A percentile compares a stretch with the other conserved stretches of the same genome.
Evolutionary conservation across 2,329 filamentous ascomycete genomes (phyloP).

Genomic region (Cercospora janseana): DNA sequence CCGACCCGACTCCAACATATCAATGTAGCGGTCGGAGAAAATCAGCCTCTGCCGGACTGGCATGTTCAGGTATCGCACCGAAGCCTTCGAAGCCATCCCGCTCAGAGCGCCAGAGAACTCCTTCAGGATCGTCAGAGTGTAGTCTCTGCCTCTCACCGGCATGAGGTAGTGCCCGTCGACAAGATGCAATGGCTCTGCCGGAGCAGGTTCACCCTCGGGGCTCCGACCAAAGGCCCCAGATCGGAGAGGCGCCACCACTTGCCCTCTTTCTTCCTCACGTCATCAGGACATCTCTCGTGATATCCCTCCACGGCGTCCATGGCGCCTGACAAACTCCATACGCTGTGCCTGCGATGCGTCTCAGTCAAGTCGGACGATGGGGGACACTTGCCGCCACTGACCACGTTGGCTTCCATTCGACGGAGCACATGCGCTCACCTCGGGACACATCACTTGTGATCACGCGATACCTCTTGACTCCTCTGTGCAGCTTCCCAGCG

Average conservation of each 20-base stretch:
- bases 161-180: neutral
- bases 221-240: neutral
- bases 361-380: neutral
- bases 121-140: neutral
- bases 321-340: constrained; percentile 2
- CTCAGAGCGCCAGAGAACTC: neutral
- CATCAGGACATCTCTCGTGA: neutral
- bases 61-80: constrained; percentile 8
- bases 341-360: neutral
- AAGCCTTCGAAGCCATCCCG: neutral
- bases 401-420: constrained; percentile 6
- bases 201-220: neutral
- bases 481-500: neutral
- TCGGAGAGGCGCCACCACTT: constrained; percentile 2
- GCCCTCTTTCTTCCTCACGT: constrained; percentile 3
- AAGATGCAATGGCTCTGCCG: neutral
- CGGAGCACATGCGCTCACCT: neutral
- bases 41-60: constrained; percentile 1
- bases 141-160: constrained; percentile 3
- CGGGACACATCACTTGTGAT: neutral
- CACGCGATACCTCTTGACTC: neutral
- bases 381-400: neutral
- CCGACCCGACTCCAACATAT: neutral
- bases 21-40: constrained; percentile 1
- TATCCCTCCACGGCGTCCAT: neutral